Evolutionary conservation across 2,329 filamentous ascomycete genomes (phyloP).

Genomic region (Ilyonectria mors-panacis): DNA sequence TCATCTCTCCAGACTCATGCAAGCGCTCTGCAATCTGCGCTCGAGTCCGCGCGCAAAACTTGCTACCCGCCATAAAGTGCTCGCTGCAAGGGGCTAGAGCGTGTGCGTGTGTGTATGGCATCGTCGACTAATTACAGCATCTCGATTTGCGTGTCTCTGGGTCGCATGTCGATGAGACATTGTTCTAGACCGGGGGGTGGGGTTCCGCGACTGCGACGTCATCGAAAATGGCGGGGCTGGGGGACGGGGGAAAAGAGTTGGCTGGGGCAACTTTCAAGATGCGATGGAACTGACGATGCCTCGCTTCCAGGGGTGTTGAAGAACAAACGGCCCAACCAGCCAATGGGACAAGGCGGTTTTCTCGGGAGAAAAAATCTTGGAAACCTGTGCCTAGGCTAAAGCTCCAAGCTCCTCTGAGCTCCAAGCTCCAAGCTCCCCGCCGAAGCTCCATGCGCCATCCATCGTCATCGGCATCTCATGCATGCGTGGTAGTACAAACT

Average conservation of each 20-base stretch:
- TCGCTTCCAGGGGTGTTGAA: not conserved
- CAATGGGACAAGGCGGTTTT: not conserved
- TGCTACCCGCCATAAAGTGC: not conserved
- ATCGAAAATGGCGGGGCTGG: slow-evolving; percentile 30
- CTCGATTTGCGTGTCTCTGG: not conserved
- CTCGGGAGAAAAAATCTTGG: not conserved
- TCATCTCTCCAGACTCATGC: slow-evolving; percentile 8
- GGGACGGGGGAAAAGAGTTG: slow-evolving; percentile 8
- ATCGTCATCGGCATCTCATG: not conserved
- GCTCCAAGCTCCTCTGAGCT: not conserved
- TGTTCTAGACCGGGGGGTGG: not conserved
- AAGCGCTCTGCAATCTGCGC: slow-evolving; percentile 9
- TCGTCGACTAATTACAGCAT: not conserved
- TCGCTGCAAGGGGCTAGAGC: not conserved
- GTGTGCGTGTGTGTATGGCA: not conserved
- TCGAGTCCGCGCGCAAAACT: not conserved
- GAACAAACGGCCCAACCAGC: not conserved
- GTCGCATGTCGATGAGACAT: not conserved
- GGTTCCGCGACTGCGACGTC: slow-evolving; percentile 15
- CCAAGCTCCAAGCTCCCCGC: slow-evolving; percentile 8
- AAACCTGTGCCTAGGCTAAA: not conserved
- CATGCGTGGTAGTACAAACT: not conserved
- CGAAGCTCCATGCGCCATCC: not conserved
- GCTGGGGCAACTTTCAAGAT: slow-evolving; percentile 19
- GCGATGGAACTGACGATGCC: not conserved